Conservation (phyloP, 306 rosid genomes). For the Dryas octopetala region DNA sequence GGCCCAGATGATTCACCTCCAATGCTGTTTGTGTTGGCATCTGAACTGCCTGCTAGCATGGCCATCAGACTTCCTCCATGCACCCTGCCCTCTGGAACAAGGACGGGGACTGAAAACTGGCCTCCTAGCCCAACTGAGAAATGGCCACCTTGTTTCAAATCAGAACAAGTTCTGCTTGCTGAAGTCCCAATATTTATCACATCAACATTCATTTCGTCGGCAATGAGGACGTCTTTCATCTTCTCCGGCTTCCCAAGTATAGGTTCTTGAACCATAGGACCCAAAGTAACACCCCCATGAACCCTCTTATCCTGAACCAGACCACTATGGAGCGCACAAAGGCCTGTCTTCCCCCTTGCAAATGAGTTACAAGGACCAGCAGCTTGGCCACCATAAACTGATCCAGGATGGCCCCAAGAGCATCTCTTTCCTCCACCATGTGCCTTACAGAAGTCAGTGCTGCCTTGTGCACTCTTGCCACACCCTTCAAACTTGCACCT, state of each 20-base stretch:
- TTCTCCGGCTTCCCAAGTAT: conserved; percentile 41
- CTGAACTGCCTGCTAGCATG: conserved; percentile 50
- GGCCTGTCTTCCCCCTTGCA: conserved; percentile 87
- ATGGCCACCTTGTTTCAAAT: conserved; percentile 28
- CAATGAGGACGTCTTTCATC: conserved; percentile 35
- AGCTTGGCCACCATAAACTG: conserved; percentile 53
- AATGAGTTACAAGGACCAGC: conserved; percentile 76
- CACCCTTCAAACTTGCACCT: conserved; percentile 84
- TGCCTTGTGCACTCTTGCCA: conserved; percentile 96
- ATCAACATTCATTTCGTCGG: conserved; percentile 50
- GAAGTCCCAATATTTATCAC: conserved; percentile 30
- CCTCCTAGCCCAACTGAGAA: conserved; percentile 15
- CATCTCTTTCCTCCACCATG: conserved; percentile 99
- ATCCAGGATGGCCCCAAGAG: conserved; percentile 88
- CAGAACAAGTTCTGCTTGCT: conserved; percentile 21
- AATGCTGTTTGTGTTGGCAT: conserved; percentile 39
- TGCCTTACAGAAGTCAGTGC: conserved; percentile 94
- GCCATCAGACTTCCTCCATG: conserved; percentile 93
- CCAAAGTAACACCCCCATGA: conserved; percentile 82
- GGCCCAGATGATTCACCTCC: conserved; percentile 39
- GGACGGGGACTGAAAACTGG: conserved; percentile 29
- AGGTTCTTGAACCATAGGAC: conserved; percentile 55
- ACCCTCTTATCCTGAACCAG: conserved; percentile 89
- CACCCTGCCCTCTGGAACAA: conserved; percentile 81
- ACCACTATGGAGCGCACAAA: conserved; percentile 85